These are phyloP conservation scores for Carex myosuroides DNA, from an alignment of 176 grass and related monocot species.

Conservation along the genomic window DNA sequence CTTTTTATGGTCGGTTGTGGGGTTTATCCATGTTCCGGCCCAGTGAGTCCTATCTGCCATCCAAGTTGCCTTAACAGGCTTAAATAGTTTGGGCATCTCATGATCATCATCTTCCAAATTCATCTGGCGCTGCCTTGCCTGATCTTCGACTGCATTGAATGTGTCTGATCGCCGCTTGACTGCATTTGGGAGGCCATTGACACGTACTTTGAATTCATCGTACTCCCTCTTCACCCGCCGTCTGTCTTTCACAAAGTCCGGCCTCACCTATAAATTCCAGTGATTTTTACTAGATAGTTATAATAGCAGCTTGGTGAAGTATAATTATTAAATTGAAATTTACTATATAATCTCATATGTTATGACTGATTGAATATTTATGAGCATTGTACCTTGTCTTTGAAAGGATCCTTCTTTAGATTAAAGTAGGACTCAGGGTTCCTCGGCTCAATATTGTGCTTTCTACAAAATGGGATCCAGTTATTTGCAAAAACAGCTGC, in stretches of 20 bases:
- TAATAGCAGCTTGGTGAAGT: not conserved
- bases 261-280: conserved; percentile 23
- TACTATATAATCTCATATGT: not conserved
- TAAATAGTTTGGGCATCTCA: conserved; percentile 24
- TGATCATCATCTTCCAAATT: conserved; percentile 12
- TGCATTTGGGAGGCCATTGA: conserved; percentile 40
- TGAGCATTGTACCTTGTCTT: conserved; percentile 32
- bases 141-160: conserved; percentile 45
- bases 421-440: conserved; percentile 84
- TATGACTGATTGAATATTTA: not conserved
- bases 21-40: conserved; percentile 69
- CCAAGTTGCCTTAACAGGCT: conserved; percentile 45
- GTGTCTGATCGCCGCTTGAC: conserved; percentile 57
- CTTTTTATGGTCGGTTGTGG: conserved; percentile 54
- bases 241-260: conserved; percentile 85
- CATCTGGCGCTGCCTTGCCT: conserved; percentile 25
- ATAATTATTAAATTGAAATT: not conserved
- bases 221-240: conserved; percentile 76
- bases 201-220: conserved; percentile 72
- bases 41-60: conserved; percentile 73
- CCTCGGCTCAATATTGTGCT: conserved; percentile 74
- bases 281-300: not conserved
- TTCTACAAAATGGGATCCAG: conserved; percentile 93
- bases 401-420: conserved; percentile 75
- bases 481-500: conserved; percentile 60